Conservation (phyloP, 1,284 basidiomycete genomes). For the Apiotrichum laibachii region DNA sequence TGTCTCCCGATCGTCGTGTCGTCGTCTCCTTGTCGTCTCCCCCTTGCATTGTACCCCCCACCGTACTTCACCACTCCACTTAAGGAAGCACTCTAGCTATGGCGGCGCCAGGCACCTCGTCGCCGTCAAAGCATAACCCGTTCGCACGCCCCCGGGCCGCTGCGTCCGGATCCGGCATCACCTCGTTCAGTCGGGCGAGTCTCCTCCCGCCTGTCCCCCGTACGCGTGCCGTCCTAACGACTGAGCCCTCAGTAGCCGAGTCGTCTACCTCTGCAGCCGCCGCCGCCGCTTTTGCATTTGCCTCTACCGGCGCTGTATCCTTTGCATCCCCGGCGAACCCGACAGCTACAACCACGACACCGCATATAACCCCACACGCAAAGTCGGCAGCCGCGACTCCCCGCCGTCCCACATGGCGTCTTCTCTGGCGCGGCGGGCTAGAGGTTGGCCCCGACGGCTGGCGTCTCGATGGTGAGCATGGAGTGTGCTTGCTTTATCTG, state of each 20-base stretch:
- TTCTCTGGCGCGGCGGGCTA: constrained; percentile 50
- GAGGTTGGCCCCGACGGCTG: constrained; percentile 49
- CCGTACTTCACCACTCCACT: no score
- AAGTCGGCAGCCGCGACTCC: neutral
- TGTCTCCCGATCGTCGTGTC: no score
- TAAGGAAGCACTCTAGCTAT: no score
- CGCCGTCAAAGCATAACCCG: neutral
- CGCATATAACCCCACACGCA: neutral
- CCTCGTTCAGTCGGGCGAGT: neutral
- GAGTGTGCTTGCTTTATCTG: no score
- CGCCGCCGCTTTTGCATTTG: neutral
- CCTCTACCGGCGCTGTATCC: no score
- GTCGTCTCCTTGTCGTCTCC: no score
- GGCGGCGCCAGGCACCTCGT: neutral
- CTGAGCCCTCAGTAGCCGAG: neutral
- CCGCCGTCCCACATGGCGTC: constrained; percentile 31
- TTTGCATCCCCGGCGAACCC: no score
- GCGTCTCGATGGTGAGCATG: constrained; percentile 42
- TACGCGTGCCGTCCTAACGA: no score
- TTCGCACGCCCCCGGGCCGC: constrained; percentile 3
- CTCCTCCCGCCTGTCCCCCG: neutral
- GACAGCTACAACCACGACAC: neutral
- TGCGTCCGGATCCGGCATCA: neutral
- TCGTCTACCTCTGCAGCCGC: neutral
- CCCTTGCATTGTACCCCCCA: no score